Conservation (phyloP, 2,329 filamentous ascomycete genomes). For the Venturiaceae sp. region DNA sequence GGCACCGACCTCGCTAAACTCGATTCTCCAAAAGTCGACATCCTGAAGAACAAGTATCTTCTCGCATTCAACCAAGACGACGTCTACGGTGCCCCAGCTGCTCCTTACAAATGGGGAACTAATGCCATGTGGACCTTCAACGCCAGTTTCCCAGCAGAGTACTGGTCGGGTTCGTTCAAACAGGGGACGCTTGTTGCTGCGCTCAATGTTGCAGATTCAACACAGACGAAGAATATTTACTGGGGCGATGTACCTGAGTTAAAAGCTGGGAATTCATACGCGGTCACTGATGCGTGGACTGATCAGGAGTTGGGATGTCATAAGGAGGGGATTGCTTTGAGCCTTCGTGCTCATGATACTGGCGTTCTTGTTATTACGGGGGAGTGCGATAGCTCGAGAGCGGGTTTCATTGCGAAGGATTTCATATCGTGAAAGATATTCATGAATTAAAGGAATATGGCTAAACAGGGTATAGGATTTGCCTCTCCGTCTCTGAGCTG, state of each 20-base stretch:
- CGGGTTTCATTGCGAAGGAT: no score
- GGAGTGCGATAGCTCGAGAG: neutral
- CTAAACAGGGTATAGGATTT: no score
- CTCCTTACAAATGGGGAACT: conserved; percentile 36
- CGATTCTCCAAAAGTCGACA: conserved; percentile 25
- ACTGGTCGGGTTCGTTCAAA: conserved; percentile 35
- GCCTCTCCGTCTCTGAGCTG: no score
- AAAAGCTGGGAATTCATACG: conserved; percentile 19
- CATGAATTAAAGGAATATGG: no score
- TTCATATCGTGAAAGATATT: no score
- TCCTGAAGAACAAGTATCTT: conserved; percentile 29
- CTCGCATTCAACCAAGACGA: conserved; percentile 35
- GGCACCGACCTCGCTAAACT: conserved; percentile 29
- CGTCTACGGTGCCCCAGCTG: conserved; percentile 28
- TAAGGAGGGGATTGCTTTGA: neutral
- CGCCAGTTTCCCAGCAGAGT: conserved; percentile 37
- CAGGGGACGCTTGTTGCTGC: conserved; percentile 37
- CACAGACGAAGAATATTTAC: conserved; percentile 24
- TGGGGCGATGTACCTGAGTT: conserved; percentile 37
- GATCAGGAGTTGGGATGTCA: conserved; percentile 24
- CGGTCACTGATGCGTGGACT: conserved; percentile 38
- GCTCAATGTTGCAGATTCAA: conserved; percentile 32
- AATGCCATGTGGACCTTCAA: conserved; percentile 43
- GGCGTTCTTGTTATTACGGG: neutral
- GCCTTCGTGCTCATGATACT: conserved; percentile 2